Evolutionary conservation across 768 basidiomycete genomes (phyloP).

Genomic region (Agaricus bisporus): DNA sequence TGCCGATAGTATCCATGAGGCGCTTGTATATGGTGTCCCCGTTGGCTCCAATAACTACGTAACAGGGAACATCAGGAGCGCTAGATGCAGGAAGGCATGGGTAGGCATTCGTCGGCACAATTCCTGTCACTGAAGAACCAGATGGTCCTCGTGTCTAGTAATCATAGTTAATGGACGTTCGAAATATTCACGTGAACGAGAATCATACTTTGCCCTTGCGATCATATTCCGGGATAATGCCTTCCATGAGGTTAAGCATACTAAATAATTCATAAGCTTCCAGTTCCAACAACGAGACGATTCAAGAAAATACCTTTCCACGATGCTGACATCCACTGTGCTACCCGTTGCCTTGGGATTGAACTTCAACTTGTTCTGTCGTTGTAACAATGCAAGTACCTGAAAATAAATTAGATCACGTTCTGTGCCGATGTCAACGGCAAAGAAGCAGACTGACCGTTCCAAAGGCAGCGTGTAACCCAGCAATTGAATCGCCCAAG

Average conservation of each 20-base stretch:
- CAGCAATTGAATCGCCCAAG: conserved; percentile 66
- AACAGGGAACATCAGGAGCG: conserved; percentile 34
- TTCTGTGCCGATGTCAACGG: neutral
- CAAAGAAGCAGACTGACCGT: conserved; percentile 35
- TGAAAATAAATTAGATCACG: conserved; percentile 16
- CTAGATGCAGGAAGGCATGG: conserved; percentile 48
- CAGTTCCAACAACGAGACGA: neutral
- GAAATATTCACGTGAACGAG: neutral
- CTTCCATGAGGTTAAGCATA: conserved; percentile 76
- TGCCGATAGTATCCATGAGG: conserved; percentile 55
- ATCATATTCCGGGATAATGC: conserved; percentile 70
- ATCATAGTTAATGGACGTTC: neutral
- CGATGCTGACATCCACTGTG: conserved; percentile 71
- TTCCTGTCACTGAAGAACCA: conserved; percentile 69
- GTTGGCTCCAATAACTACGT: conserved; percentile 69
- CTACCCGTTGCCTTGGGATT: conserved; percentile 29
- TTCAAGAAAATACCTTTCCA: conserved; percentile 46
- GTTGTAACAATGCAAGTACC: conserved; percentile 54
- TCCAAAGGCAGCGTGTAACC: conserved; percentile 68
- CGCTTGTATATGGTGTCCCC: conserved; percentile 65
- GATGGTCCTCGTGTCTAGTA: conserved; percentile 61
- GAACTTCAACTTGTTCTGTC: conserved; percentile 28
- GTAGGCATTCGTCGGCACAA: conserved; percentile 72
- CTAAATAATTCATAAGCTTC: conserved; percentile 23
- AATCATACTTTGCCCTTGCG: conserved; percentile 54